A percentile compares a stretch with the other conserved stretches of the same genome.
Evolutionary conservation across 2,329 filamentous ascomycete species (phyloP).

Genomic region (Hysterium pulicare): DNA sequence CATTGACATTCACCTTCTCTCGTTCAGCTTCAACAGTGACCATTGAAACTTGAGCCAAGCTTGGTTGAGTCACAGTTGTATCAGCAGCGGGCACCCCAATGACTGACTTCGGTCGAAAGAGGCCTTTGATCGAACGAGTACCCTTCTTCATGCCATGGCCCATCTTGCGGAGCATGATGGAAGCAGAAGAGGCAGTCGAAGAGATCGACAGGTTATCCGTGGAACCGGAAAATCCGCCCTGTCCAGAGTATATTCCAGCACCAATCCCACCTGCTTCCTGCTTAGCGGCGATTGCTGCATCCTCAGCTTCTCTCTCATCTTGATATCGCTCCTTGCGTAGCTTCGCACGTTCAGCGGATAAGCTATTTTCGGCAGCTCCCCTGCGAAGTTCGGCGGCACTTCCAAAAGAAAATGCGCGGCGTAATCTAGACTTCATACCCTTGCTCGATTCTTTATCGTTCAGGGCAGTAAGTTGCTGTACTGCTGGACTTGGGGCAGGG

Average conservation of each 20-base stretch:
- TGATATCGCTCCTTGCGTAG: constrained; percentile 47
- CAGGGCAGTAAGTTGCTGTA: constrained; percentile 81
- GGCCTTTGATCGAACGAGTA: constrained; percentile 81
- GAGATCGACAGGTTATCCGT: constrained; percentile 93
- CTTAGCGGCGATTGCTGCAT: constrained; percentile 83
- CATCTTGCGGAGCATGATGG: constrained; percentile 97
- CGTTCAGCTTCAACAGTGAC: constrained; percentile 93
- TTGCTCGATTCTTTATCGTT: constrained; percentile 74
- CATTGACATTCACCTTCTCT: constrained; percentile 75
- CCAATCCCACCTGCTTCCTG: constrained; percentile 92
- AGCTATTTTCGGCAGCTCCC: constrained; percentile 63
- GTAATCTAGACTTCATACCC: constrained; percentile 81
- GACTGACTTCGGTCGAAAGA: constrained; percentile 92
- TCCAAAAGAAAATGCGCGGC: constrained; percentile 93
- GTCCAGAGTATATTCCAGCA: constrained; percentile 86
- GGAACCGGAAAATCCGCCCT: constrained; percentile 81
- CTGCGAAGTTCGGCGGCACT: constrained; percentile 87
- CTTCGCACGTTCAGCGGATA: constrained; percentile 50
- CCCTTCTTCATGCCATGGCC: constrained; percentile 97
- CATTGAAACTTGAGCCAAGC: constrained; percentile 85
- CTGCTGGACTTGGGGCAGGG: constrained; percentile 62
- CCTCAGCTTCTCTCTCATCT: constrained; percentile 78
- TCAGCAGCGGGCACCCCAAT: constrained; percentile 74
- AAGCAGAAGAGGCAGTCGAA: constrained; percentile 84
- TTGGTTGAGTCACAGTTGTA: constrained; percentile 60